Evolutionary conservation across 148 eudicot genomes (phyloP).

Genomic region (Rheum nobile): DNA sequence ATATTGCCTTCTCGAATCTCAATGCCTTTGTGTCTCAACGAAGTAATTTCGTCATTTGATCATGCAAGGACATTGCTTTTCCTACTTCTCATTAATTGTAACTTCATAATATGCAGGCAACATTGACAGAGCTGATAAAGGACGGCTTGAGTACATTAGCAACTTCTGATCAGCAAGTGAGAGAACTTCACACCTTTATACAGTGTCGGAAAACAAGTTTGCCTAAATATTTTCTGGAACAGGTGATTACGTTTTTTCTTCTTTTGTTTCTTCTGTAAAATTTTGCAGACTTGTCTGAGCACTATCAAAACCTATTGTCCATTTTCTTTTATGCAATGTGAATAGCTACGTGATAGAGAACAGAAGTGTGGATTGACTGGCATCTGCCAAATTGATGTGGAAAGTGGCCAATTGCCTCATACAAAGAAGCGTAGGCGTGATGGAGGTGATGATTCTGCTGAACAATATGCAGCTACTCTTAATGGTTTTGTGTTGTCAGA

Average conservation of each 20-base stretch:
- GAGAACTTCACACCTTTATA: conserved; percentile 32
- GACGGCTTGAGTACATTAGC: not conserved
- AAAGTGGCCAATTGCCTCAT: not conserved
- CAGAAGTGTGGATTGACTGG: not conserved
- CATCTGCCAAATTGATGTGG: not conserved
- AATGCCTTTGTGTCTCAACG: not conserved
- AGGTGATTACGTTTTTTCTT: conserved; percentile 27
- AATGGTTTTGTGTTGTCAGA: not conserved
- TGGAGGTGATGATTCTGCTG: conserved; percentile 3
- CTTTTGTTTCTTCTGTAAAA: not conserved
- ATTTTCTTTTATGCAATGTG: not conserved
- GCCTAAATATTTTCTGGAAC: conserved; percentile 31
- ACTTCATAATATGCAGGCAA: conserved; percentile 18
- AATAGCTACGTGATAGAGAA: conserved; percentile 59
- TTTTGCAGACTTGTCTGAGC: not conserved
- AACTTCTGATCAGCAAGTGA: conserved; percentile 21
- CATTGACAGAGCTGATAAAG: conserved; percentile 13
- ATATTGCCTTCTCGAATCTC: not conserved
- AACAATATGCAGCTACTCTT: not conserved
- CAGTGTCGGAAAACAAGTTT: conserved; percentile 31
- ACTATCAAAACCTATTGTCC: not conserved
- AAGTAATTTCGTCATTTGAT: not conserved
- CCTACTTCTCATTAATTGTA: not conserved
- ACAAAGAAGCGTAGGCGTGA: conserved; percentile 32
- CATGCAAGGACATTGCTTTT: not conserved